Base-by-base conservation (phyloP, 768 basidiomycete species). In the Mycena haematopus region DNA sequence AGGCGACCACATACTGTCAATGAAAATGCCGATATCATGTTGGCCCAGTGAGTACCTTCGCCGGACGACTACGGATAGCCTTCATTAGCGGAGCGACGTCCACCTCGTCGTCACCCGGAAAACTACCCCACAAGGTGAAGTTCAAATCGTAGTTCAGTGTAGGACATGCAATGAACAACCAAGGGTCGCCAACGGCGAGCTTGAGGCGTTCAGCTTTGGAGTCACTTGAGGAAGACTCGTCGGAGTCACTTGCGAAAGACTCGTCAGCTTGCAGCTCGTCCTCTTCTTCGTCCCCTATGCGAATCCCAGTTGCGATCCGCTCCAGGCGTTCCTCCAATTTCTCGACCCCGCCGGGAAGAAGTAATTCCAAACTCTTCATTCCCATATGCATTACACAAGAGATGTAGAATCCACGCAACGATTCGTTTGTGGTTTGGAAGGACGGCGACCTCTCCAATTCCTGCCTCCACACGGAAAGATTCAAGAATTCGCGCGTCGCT, bases 351-450 rank as follows among this genome's bases (percentile, higher is more conserved):
- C 56, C 60, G 4, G 62, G 54, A 5, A 56, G 27, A 9, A 64
- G 60, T 2, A 65, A 1, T 33, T 59, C 58, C 47, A 62, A 29
- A 19, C 52, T 51, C 21, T 58, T 53, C 38, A 52, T 25, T 6
- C 65, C 65, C 52, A 59, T 21, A 27, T 66, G 57, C 65, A 62
- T 66, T n/a, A 36, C 65, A 22, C 38, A 45, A 14, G 29, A 38
- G 13, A 59, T 31, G 19, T 19, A 56, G 15, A 17, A 14, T 21
- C 44, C 36, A 10, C 33, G 50, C 21, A 22, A 2, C 1, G 15
- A 22, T 9, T 2, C 1, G n/a, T 15, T 22, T 1, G 13, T 22
- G 27, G 24, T 22, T 19, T 45, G 33, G 35, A 40, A 61, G 9
- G 44, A 44, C 14, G 29, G 55, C 7, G 51, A 27, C 6, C 25